Base-by-base conservation (phyloP, 1,284 basidiomycete species). In the Veloboletus limbatus region DNA sequence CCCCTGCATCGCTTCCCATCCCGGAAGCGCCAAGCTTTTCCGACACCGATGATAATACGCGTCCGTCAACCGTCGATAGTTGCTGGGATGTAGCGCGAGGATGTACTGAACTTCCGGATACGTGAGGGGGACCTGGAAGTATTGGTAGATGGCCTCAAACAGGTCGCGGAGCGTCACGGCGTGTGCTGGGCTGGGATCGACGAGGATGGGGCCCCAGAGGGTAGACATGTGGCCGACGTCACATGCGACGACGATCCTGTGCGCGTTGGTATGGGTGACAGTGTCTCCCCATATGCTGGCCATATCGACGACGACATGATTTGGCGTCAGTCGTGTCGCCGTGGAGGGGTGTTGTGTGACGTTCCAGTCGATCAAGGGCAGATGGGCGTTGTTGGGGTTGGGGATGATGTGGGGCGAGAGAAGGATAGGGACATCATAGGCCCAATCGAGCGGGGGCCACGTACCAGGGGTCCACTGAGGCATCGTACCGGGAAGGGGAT, bases 291-390 rank as follows among this genome's bases (percentile, higher is more conserved):
- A 54, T 22, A 58, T 48, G 3, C 52, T 42, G 4, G 42, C 38
- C 44, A 70, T 47, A 17, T 58, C 51, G 20, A 63, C 53, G 48
- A 58, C 38, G 40, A 65, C 48, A 24, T 62, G 57, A 6, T 64
- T 55, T 1, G 65, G 53, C 0, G 69, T 69, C 33, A 69, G 48
- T 18, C 65, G 61, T 53, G 56, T 63, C 2, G 70, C 67, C 0
- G 54, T 61, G 7, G 54, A 46, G 0, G 70, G 69, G 28, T 60
- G 57, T 28, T 62, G 60, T 6, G 66, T 57, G 26, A 73, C 37
- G 49, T 73, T 69, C 71, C 71, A 74, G 14, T 58, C 37, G 26
- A 72, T 54, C 35, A 58, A 48, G 6, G 72, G 69, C n/a, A 65
- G 44, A 14, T 57, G 37, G 11, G 60, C 40, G 26, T 65, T 62